Base-by-base conservation (phyloP, 208 protist genomes). In the Trypanosoma grayi region DNA sequence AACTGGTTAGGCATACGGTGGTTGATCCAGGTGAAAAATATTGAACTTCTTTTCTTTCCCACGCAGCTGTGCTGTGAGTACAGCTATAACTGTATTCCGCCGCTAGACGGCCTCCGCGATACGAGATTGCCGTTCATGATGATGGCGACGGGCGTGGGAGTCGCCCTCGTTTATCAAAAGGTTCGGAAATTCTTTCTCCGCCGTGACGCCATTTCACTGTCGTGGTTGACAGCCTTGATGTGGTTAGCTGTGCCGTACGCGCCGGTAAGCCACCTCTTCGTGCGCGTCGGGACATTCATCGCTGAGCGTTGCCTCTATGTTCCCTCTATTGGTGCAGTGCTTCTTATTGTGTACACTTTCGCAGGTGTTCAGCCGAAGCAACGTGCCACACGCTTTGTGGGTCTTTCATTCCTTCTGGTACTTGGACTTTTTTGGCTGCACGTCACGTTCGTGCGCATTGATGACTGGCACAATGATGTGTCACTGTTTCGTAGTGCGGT, bases 241-340 rank as follows among this genome's bases (percentile, higher is more conserved):
- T 95, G 89, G 89, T 50, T 86, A 4, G 75, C 78, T 16, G 62
- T 94, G 20, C 75, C 87, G 16, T 92, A 88, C 69, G 55, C 86
- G 0, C 91, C 91, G 2, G 84, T 90, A 25, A 90, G 73, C 30
- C 83, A 94, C 65, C 30, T 96, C n/a, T 85, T 97, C 52, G 75
- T 95, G 33, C 48, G 60, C 22, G 73, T 92, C 20, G 88, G 88
- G 44, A 95, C 90, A 14, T 83, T 96, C 46, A 75, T 96, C 18
- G 81, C 80, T 3, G 92, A 97, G 76, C 75, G 92, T 27, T 88
- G 87, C 36, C 75, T 96, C 22, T 97, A 97, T 62, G 55, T 88
- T 6, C 88, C 92, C 0, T 94, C 87, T 11, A 58, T 90, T 41
- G 82, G 81, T 8, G 66, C 64, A 25, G 85, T 66, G 13, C 48